Evolutionary conservation across 345 rosid genomes (phyloP).

Genomic region (Jatropha curcas): DNA sequence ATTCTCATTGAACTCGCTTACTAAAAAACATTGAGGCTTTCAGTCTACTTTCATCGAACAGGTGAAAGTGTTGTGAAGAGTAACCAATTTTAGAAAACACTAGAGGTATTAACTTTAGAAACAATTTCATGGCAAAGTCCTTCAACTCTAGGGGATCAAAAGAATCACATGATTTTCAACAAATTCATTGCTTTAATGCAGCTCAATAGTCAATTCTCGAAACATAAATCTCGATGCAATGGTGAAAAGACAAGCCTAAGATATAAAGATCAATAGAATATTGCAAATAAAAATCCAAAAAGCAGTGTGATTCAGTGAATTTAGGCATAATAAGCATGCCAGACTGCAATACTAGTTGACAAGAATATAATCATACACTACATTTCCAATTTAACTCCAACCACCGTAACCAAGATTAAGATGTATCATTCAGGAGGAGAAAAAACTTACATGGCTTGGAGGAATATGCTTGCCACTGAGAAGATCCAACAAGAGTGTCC

Average conservation of each 20-base stretch:
- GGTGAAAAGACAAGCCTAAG: too few relatives aligned
- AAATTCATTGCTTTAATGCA: background rate
- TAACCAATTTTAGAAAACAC: too few relatives aligned
- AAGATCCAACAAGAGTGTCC: conserved; percentile 92
- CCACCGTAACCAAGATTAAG: too few relatives aligned
- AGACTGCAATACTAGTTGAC: background rate
- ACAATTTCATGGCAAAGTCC: background rate
- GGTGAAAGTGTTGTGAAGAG: too few relatives aligned
- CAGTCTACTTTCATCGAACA: too few relatives aligned
- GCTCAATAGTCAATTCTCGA: too few relatives aligned
- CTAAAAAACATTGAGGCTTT: too few relatives aligned
- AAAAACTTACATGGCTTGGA: conserved; percentile 81
- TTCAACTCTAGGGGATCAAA: too few relatives aligned
- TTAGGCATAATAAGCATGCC: background rate
- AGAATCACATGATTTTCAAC: background rate
- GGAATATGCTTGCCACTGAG: conserved; percentile 98
- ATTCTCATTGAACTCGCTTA: too few relatives aligned
- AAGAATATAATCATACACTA: background rate
- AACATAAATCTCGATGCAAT: too few relatives aligned
- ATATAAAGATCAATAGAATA: background rate
- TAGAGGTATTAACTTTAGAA: background rate
- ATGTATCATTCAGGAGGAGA: too few relatives aligned
- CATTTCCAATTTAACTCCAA: too few relatives aligned
- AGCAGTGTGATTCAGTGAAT: background rate
- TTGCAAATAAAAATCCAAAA: background rate